Conservation (phyloP, 176 grass and related monocot genomes). For the Musa beccarii region DNA sequence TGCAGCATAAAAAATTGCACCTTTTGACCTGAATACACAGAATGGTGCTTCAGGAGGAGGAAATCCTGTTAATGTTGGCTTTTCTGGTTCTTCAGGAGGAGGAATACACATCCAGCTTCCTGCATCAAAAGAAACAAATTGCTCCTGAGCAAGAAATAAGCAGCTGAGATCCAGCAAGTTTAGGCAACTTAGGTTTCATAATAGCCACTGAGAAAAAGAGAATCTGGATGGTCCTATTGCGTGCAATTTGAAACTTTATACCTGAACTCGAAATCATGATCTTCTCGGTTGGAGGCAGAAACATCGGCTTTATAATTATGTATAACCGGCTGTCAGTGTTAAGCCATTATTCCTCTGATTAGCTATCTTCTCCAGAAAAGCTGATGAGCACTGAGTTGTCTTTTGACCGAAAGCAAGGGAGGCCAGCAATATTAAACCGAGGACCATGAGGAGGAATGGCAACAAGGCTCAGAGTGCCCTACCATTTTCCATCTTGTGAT, state of each 20-base stretch:
- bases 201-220: too few species aligned
- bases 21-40: too few species aligned
- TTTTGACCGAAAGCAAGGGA: conserved; percentile 6
- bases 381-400: background rate
- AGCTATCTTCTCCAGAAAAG: background rate
- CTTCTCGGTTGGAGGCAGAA: background rate
- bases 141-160: background rate
- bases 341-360: background rate
- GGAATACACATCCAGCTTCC: too few species aligned
- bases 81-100: too few species aligned
- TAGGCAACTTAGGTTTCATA: background rate
- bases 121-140: too few species aligned
- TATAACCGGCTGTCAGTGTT: background rate
- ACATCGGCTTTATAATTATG: background rate
- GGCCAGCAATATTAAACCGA: background rate
- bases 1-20: too few species aligned
- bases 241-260: too few species aligned
- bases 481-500: background rate
- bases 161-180: background rate
- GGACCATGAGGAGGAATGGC: background rate
- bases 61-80: too few species aligned
- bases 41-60: too few species aligned
- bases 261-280: too few species aligned
- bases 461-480: background rate
- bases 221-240: too few species aligned